Percentiles rank a stretch among this genome's conserved stretches.
These are phyloP conservation scores for Austropuccinia psidii DNA, from an alignment of 1,284 basidiomycete species.

Conservation along the genomic window DNA sequence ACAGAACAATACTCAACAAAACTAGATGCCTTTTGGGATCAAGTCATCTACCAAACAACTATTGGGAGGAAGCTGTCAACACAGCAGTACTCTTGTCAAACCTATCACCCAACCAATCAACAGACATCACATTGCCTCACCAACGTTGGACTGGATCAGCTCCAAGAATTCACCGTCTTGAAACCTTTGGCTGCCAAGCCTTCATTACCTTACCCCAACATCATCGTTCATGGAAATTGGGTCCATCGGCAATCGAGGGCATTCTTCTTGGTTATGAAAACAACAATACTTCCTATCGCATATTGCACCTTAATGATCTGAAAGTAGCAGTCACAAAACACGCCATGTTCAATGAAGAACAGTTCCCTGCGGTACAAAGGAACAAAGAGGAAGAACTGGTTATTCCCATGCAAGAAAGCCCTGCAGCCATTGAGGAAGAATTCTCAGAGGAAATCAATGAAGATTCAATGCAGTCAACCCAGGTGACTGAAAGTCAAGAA, in stretches of 20 bases:
- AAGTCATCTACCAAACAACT: conserved; percentile 42
- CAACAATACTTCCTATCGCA: not conserved
- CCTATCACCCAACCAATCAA: not conserved
- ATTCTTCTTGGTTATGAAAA: not conserved
- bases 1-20: conserved; percentile 44
- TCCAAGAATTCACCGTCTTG: not conserved
- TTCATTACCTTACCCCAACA: not conserved
- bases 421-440: too few species aligned
- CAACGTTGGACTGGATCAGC: not conserved
- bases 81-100: conserved; percentile 48
- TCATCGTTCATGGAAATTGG: not conserved
- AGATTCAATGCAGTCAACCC: too few species aligned
- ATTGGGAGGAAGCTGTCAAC: conserved; percentile 47
- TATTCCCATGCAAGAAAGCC: too few species aligned
- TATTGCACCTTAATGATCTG: not conserved
- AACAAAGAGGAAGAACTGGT: too few species aligned
- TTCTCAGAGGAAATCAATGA: too few species aligned
- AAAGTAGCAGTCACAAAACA: not conserved
- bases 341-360: not conserved
- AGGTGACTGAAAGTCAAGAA: too few species aligned
- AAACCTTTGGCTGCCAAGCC: not conserved
- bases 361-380: too few species aligned
- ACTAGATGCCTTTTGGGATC: conserved; percentile 43
- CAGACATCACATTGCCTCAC: not conserved
- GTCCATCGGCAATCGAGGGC: not conserved